Evolutionary conservation across 805 yeast genomes (phyloP), one percentile per base, ranked within the genome.

Genomic region (Schwanniomyces polymorphus): DNA sequence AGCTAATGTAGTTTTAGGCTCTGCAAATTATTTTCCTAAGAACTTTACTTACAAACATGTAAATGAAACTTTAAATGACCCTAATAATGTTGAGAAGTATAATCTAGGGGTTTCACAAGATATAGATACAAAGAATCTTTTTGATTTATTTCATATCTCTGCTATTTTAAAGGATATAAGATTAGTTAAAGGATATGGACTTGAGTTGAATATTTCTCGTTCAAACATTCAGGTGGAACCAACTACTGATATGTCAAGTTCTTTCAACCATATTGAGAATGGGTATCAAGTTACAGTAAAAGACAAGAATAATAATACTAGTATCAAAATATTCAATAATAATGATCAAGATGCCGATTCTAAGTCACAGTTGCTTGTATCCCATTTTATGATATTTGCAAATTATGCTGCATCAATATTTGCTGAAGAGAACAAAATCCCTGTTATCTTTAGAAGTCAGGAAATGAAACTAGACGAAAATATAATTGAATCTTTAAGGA

Each of bases 341-440:
- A 44, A 44, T 5, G 51, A 49, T n/a, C 64, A 59, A 43, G 51
- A 54, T 31, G 29, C 27, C n/a, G 53, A 51, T 33, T 63, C 82
- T 0, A 67, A 72, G 29, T 83, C 96, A 0, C 82, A 80, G 34
- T 57, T 72, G 2, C 70, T 92, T 23, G 97, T 92, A 1, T 78
- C 92, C 0, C 96, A 92, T 60, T 63, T 87, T 42, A 92, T 92
- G 99, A 78, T 91, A 21, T 67, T 80, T 39, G 90, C 94, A 0
- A 91, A 90, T 60, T 68, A 76, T n/a, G 65, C 84, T 3, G 74
- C 82, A 1, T 86, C 86, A 0, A 48, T 62, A 1, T 76, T 72
- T 54, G 78, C 85, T 12, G 38, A 52, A 2, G 52, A 61, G 5
- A 65, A 78, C 35, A 55, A 66, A 0, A 74, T 82, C 8, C 82